These are phyloP conservation scores for Ophidiomyces ophidiicola DNA, from an alignment of 2,329 filamentous ascomycete species.

Conservation along the genomic window DNA sequence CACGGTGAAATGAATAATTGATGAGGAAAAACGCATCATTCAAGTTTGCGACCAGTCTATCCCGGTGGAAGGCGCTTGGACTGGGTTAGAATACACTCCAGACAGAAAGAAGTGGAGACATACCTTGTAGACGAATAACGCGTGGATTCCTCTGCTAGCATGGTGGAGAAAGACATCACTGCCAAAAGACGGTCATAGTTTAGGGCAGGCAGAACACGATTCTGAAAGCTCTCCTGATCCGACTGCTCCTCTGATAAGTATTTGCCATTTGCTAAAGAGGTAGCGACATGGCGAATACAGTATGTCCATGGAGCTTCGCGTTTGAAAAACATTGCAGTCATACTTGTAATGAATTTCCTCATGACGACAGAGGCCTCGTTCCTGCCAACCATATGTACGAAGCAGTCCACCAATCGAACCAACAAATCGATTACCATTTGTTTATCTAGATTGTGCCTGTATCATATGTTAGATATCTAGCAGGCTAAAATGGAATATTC, in stretches of 20 bases:
- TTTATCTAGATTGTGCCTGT: constrained; percentile 29
- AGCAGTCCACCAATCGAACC: constrained; percentile 32
- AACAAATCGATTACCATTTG: constrained; percentile 27
- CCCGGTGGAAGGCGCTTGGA: constrained; percentile 12
- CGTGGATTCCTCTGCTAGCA: constrained; percentile 31
- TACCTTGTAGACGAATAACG: constrained; percentile 12
- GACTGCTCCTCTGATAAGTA: constrained; percentile 27
- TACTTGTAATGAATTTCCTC: constrained; percentile 36
- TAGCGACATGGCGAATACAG: constrained; percentile 27
- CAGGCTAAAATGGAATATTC: neutral
- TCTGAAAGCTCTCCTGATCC: constrained; percentile 22
- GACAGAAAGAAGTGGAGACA: neutral
- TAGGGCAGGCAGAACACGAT: constrained; percentile 27
- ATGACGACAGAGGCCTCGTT: constrained; percentile 32
- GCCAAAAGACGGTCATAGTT: constrained; percentile 26
- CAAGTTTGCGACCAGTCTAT: constrained; percentile 23
- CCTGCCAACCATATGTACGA: constrained; percentile 30
- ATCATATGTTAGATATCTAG: constrained; percentile 13
- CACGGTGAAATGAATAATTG: constrained; percentile 26
- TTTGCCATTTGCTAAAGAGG: constrained; percentile 29
- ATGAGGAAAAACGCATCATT: constrained; percentile 28
- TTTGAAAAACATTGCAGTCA: constrained; percentile 35
- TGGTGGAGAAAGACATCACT: constrained; percentile 30
- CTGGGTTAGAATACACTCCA: constrained; percentile 4
- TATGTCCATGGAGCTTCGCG: constrained; percentile 29